Base-by-base conservation (phyloP, 164 flowering plant genomes). In the Amborella trichopoda region DNA sequence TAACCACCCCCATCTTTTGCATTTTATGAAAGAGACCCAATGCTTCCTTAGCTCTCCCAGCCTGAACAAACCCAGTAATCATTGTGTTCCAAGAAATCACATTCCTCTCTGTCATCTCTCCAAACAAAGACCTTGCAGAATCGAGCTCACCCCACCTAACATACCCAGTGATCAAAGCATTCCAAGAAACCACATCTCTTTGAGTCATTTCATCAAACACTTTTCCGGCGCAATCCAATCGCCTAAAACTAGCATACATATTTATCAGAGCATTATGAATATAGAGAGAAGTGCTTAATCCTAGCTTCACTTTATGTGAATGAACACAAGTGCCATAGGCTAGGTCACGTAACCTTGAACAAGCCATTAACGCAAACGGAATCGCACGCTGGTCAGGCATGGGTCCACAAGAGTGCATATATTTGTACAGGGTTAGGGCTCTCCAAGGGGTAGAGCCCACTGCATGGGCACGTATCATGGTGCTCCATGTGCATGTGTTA, bases 161-260 rank as follows among this genome's bases (percentile, higher is more conserved):
- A 56, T 55, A 75, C 63, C 90, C 94, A 44, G 46, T 53, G 40
- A 86, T 54, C 63, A 81, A 65, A 21, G 81, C 68, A 49, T 83
- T 86, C 90, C 87, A 81, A 12, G 94, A 78, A 48, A 81, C 90
- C 43, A 76, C 61, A 65, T 80, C 86, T 40, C 70, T 64, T 0
- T 41, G 10, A 2, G 36, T 22, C 83, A 78, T 80, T 67, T 65
- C 81, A 50, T 80, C 80, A 45, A 82, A 82, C 73, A 82, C 27
- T 41, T 26, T 44, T 37, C 60, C 47, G 0, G 89, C 82, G 39
- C 14, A 23, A 6, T 0, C 12, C 59, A 73, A 24, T 32, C 34
- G 17, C 62, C 83, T 69, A 45, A 52, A 60, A 1, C 54, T 50
- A 0, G 67, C 54, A 30, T 72, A 80, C 44, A 73, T 38, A 48